These are phyloP conservation scores for Galerina marginata DNA, from an alignment of 768 basidiomycete species.

Conservation along the genomic window DNA sequence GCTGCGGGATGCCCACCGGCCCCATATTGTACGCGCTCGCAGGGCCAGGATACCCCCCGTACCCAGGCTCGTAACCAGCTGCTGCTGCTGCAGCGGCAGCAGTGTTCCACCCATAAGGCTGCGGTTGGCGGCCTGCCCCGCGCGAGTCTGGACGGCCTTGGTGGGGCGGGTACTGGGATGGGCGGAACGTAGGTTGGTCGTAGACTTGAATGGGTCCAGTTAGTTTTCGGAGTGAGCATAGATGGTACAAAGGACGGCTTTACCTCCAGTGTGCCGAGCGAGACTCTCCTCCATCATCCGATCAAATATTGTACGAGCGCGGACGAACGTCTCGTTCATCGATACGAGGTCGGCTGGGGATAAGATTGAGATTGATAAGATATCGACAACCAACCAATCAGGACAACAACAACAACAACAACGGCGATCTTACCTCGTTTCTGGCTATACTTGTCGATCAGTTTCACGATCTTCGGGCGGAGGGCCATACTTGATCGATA, in stretches of 20 bases:
- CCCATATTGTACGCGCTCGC: too few species aligned
- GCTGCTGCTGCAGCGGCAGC: slow-evolving; percentile 46
- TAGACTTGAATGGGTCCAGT: slow-evolving; percentile 46
- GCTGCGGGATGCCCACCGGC: too few species aligned
- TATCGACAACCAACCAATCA: slow-evolving; percentile 17
- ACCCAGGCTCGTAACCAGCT: slow-evolving; percentile 19
- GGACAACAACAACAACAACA: neutral
- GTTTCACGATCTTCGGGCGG: slow-evolving; percentile 92
- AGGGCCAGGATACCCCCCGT: neutral
- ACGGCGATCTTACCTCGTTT: slow-evolving; percentile 60
- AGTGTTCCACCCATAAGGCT: slow-evolving; percentile 60
- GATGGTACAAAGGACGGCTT: slow-evolving; percentile 14
- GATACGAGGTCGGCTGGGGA: slow-evolving; percentile 84
- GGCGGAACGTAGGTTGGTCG: slow-evolving; percentile 44
- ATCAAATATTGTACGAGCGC: slow-evolving; percentile 89
- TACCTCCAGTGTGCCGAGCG: slow-evolving; percentile 72
- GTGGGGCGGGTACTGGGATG: slow-evolving; percentile 24
- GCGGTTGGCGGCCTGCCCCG: slow-evolving; percentile 30
- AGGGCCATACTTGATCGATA: slow-evolving; percentile 90
- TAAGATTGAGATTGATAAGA: slow-evolving; percentile 3
- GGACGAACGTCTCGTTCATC: slow-evolving; percentile 94
- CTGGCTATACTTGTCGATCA: slow-evolving; percentile 97
- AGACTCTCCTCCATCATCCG: slow-evolving; percentile 92
- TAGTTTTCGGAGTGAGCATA: neutral
- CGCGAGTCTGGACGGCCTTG: slow-evolving; percentile 29